These are phyloP conservation scores for Trametes meyenii DNA, from an alignment of 768 basidiomycete genomes.

Conservation along the genomic window DNA sequence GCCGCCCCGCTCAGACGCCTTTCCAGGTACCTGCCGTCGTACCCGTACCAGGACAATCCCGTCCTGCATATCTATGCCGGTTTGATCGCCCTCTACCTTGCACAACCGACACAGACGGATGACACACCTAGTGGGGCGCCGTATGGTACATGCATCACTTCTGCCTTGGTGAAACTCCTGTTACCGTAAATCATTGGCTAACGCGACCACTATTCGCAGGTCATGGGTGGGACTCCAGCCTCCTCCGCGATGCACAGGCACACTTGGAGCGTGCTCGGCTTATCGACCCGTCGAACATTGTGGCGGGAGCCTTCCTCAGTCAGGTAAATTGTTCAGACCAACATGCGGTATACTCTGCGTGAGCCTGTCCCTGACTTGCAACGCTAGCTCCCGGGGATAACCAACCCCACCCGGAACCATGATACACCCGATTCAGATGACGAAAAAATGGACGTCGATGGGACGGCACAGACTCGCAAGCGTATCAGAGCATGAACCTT, in stretches of 20 bases:
- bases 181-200: neutral
- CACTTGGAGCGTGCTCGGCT: constrained; percentile 66
- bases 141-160: constrained; percentile 3
- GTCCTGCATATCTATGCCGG: constrained; percentile 84
- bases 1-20: constrained; percentile 4
- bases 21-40: constrained; percentile 79
- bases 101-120: constrained; percentile 42
- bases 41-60: constrained; percentile 84
- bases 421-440: constrained; percentile 40
- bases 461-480: constrained; percentile 36
- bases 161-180: neutral
- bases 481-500: constrained; percentile 34
- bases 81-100: constrained; percentile 66
- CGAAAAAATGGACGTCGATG: constrained; percentile 36
- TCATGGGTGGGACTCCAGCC: constrained; percentile 33
- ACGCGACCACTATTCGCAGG: constrained; percentile 21
- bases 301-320: constrained; percentile 55
- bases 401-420: constrained; percentile 15
- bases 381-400: constrained; percentile 22
- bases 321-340: constrained; percentile 45
- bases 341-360: neutral
- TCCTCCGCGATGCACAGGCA: constrained; percentile 58
- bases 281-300: constrained; percentile 59
- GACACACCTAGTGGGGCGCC: constrained; percentile 11
- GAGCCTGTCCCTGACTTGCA: neutral